These are phyloP conservation scores for Salix suchowensis DNA, from an alignment of 345 rosid species.

Conservation along the genomic window DNA sequence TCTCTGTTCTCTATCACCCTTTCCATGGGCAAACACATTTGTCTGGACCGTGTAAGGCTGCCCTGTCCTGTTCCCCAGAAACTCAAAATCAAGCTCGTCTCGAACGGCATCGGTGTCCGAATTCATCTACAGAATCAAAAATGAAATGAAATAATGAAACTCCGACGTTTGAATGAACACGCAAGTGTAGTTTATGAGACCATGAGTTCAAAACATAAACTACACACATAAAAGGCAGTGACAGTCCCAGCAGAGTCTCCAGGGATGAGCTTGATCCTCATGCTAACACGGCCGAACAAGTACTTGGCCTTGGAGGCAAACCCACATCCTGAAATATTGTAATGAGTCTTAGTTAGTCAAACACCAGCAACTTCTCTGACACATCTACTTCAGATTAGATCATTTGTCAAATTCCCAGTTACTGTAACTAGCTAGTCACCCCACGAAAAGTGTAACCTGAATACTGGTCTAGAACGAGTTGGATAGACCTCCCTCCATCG, in stretches of 20 bases:
- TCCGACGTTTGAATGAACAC: too few relatives aligned
- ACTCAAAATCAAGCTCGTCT: constrained; percentile 91
- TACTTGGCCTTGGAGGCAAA: constrained; percentile 75
- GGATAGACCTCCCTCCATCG: constrained; percentile 70
- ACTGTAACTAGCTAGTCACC: neutral
- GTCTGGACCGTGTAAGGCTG: constrained; percentile 95
- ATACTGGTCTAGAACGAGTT: constrained; percentile 69
- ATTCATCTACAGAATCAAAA: constrained; percentile 49
- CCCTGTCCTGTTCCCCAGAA: constrained; percentile 80
- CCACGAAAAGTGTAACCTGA: constrained; percentile 48
- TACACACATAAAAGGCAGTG: constrained; percentile 82
- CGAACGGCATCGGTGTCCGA: constrained; percentile 59
- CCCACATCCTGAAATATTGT: constrained; percentile 59
- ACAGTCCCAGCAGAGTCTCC: constrained; percentile 99
- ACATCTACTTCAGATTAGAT: too few relatives aligned
- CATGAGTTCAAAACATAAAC: too few relatives aligned
- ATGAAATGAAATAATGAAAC: neutral
- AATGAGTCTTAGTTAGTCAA: neutral
- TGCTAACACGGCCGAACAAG: constrained; percentile 79
- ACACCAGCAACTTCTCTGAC: neutral
- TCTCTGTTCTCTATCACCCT: constrained; percentile 87
- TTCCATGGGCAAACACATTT: constrained; percentile 79
- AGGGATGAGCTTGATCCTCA: constrained; percentile 85
- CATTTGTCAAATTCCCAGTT: neutral
- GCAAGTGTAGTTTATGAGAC: too few relatives aligned